Base-by-base conservation (phyloP, 495 filamentous ascomycete genomes). In the Penicillium taxi region DNA sequence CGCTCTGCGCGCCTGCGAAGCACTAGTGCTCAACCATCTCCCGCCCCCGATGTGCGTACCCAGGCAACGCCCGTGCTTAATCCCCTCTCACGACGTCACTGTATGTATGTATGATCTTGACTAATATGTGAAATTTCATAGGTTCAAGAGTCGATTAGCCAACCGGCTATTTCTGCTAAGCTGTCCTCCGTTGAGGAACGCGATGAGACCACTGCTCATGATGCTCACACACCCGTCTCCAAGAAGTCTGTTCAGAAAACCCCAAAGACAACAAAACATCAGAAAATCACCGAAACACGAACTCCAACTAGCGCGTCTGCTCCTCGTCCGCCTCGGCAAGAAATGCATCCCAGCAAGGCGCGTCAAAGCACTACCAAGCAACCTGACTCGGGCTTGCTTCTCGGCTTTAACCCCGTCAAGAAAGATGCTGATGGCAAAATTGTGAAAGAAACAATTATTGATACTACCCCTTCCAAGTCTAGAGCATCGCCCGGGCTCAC, bases 341-440 rank as follows among this genome's bases (percentile, higher is more conserved):
- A 86, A 51, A 86, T 86, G 81, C 84, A 88, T 50, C 84, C 84
- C 25, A 82, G 76, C 70, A 81, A 81, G 53, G 74, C 69, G 20
- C 82, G 82, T 33, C 66, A 72, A 20, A 86, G 78, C 47, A 86
- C 80, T 41, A 74, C 72, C n/a, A 76, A 77, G 40, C 64, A 80
- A 22, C 72, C 73, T 4, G 81, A 82, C 29, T 79, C 80, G 0
- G 81, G 74, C 14, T 55, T 84, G 28, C 66, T 80, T 26, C 62
- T 84, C 32, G 81, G 82, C 3, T 84, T 85, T 55, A 70, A 72
- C 32, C 78, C 82, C 38, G 69, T 85, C 44, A 65, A 58, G 42
- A 62, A 57, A 39, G 64, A 66, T 40, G 55, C 57, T 15, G 41
- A 59, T 28, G 64, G 67, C 19, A 69, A 64, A 9, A 12, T 57